Base-by-base conservation (phyloP, 2,329 filamentous ascomycete genomes). In the Sporothrix phasma region DNA sequence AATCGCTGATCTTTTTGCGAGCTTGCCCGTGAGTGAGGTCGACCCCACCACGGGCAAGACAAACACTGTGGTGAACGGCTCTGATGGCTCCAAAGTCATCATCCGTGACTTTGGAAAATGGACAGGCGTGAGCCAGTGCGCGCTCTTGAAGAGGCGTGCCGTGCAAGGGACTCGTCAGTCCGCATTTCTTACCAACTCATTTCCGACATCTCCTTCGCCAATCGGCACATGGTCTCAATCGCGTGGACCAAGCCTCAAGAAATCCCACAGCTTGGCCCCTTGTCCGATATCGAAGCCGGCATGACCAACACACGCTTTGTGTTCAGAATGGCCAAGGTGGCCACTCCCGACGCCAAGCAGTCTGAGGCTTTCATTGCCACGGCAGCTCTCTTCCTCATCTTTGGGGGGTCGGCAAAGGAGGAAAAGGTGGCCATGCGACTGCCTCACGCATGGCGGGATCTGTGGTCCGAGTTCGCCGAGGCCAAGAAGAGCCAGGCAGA, bases 301-400 rank as follows among this genome's bases (percentile, higher is more conserved):
- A 73, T 77, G 11, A 77, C 78, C 15, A 76, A 82, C 5, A 80
- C 75, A 19, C 78, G 79, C 39, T 84, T 88, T 26, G 83, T 78
- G 11, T 85, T 94, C 69, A 88, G 86, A 47, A 96, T 97, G 88
- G 80, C 77, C 3, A 80, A 81, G 0, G 75, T 95, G 49, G 88
- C 91, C 11, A 88, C 91, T 0, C 85, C 91, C 0, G 88, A 91
- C 62, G 69, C 80, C 13, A 85, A 87, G 68, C 92, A 99, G 72
- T 95, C 94, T 5, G 92, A 97, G 74, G 87, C 88, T 1, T 97
- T 88, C 69, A 82, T 94, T 47, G 89, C 92, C 5, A 96, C 92
- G 0, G 81, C 85, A 13, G 90, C 89, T 1, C 77, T 99, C 1
- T 97, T 96, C 73, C 81, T 89, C 46, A 80, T 96, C 0, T 96